Evolutionary conservation across 225 moss, liverwort and hornwort species (phyloP).

Genomic region (Thuidium tamariscinum): DNA sequence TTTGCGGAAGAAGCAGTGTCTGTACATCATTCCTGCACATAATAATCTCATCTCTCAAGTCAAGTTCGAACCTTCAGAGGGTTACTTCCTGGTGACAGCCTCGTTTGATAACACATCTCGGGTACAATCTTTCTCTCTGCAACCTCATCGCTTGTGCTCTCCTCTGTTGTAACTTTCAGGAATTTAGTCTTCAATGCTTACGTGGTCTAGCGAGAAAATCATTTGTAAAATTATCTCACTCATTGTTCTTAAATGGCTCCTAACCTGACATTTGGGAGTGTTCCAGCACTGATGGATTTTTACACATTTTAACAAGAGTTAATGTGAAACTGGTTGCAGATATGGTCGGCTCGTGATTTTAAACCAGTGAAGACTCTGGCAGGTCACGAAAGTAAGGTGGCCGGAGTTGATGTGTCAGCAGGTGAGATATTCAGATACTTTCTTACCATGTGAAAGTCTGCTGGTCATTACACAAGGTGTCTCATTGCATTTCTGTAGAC

Average conservation of each 20-base stretch:
- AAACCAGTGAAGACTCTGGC: constrained; percentile 81
- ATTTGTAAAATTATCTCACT: not conserved
- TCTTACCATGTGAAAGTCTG: not conserved
- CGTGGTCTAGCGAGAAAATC: not conserved
- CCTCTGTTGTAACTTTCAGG: too few species aligned
- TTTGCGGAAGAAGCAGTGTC: too few species aligned
- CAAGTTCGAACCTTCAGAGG: too few species aligned
- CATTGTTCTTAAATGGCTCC: not conserved
- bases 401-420: constrained; percentile 86
- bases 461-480: not conserved
- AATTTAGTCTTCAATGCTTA: not conserved
- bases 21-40: too few species aligned
- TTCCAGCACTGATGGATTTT: not conserved
- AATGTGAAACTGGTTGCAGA: constrained; percentile 33
- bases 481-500: not conserved
- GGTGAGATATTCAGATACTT: constrained; percentile 20
- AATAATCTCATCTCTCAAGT: too few species aligned
- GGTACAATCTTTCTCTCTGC: too few species aligned
- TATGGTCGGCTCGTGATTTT: constrained; percentile 91
- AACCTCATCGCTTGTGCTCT: too few species aligned
- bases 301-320: not conserved
- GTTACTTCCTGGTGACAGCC: too few species aligned
- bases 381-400: constrained; percentile 94
- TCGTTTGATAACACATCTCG: too few species aligned
- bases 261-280: not conserved